Conservation (phyloP, 2,329 filamentous ascomycete species). For the Paraphoma sp. region DNA sequence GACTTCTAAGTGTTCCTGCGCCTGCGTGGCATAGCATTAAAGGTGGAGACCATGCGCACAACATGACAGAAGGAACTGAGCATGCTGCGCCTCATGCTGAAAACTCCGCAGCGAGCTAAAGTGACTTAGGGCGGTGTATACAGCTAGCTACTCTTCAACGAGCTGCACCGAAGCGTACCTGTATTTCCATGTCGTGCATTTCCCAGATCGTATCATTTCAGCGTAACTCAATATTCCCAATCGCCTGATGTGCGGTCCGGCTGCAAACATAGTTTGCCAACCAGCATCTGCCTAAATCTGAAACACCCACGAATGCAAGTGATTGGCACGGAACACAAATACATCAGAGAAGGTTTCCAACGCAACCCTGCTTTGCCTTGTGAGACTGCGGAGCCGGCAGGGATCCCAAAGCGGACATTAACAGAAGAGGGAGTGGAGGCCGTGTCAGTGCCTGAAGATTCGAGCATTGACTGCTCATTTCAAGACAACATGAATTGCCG, state of each 20-base stretch:
- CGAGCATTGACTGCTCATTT: neutral
- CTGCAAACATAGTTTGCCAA: slow-evolving; percentile 1
- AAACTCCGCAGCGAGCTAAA: slow-evolving; percentile 9
- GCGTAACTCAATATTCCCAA: too few species aligned
- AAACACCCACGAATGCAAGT: slow-evolving; percentile 1
- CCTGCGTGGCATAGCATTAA: slow-evolving; percentile 46
- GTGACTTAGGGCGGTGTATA: slow-evolving; percentile 2
- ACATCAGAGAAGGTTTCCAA: neutral
- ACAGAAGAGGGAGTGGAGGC: neutral
- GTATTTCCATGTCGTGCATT: slow-evolving; percentile 3
- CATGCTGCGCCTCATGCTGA: slow-evolving; percentile 26
- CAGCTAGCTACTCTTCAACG: neutral
- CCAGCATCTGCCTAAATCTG: neutral
- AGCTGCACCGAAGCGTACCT: slow-evolving; percentile 5
- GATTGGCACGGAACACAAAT: neutral
- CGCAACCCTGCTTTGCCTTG: neutral
- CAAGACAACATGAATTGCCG: neutral
- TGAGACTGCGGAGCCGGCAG: neutral
- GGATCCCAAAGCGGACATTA: neutral
- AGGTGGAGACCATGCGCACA: slow-evolving; percentile 15
- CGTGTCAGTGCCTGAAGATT: neutral
- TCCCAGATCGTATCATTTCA: neutral
- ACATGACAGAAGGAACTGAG: slow-evolving; percentile 31
- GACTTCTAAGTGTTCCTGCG: slow-evolving; percentile 46
- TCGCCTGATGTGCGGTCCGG: neutral